These are phyloP conservation scores for Nicotiana obtusifolia DNA, from an alignment of 257 asterid genomes.

Conservation along the genomic window DNA sequence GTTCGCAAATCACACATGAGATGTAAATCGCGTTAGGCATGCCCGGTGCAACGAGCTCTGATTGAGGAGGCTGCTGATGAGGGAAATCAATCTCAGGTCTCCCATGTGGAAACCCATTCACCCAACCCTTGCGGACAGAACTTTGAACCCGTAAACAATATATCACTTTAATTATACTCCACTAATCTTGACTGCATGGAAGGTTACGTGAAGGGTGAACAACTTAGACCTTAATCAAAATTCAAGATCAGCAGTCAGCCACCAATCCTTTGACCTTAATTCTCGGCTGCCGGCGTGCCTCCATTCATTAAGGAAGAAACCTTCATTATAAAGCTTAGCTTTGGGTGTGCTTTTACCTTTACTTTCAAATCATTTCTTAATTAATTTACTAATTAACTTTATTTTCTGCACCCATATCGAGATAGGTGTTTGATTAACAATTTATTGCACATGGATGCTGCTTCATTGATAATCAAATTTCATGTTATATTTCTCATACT, in stretches of 20 bases:
- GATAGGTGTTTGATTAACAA: neutral
- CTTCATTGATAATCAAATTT: constrained; percentile 10
- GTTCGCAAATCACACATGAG: too few relatives aligned
- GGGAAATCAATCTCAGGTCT: too few relatives aligned
- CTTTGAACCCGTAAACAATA: too few relatives aligned
- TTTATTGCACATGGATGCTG: constrained; percentile 28
- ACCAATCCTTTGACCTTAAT: constrained; percentile 28
- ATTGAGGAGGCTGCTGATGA: too few relatives aligned
- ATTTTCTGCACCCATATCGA: constrained; percentile 13
- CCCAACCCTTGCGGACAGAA: too few relatives aligned
- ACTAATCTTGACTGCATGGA: neutral
- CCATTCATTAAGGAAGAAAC: constrained; percentile 18
- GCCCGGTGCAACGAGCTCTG: too few relatives aligned
- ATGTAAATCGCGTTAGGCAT: too few relatives aligned
- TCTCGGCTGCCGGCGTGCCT: neutral
- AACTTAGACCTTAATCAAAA: constrained; percentile 14
- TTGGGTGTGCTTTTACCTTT: constrained; percentile 16
- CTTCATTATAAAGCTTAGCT: neutral
- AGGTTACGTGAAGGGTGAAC: constrained; percentile 11
- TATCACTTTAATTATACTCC: neutral
- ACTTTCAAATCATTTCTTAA: constrained; percentile 15
- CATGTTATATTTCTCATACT: neutral
- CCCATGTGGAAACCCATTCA: too few relatives aligned
- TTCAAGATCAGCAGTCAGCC: constrained; percentile 4
- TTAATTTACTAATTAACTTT: constrained; percentile 10